Conservation (phyloP, 345 rosid species). For the Diplotaxis tenuifolia region DNA sequence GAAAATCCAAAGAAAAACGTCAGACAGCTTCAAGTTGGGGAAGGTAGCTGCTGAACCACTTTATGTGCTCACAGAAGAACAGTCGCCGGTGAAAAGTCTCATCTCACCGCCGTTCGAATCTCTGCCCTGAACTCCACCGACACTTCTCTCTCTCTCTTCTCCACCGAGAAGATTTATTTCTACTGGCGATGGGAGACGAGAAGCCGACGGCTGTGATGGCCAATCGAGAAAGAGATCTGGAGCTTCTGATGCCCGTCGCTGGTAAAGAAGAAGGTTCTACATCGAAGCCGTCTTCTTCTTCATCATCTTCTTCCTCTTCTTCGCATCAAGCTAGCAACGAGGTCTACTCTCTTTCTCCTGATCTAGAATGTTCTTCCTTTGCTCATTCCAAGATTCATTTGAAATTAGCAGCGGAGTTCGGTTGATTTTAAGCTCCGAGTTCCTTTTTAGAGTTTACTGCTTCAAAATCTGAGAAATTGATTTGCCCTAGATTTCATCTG, state of each 20-base stretch:
- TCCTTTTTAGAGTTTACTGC: not conserved
- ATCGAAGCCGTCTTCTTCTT: slow-evolving; percentile 57
- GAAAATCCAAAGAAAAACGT: not conserved
- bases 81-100: slow-evolving; percentile 32
- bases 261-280: slow-evolving; percentile 44
- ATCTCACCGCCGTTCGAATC: slow-evolving; percentile 18
- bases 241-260: slow-evolving; percentile 78
- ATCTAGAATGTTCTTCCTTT: slow-evolving; percentile 5
- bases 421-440: not conserved
- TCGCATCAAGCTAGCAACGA: slow-evolving; percentile 81
- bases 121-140: not conserved
- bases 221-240: slow-evolving; percentile 72
- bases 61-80: slow-evolving; percentile 7
- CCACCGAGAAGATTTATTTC: not conserved
- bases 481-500: slow-evolving; percentile 20
- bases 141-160: not conserved
- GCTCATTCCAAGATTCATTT: slow-evolving; percentile 5
- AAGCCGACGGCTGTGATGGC: slow-evolving; percentile 68
- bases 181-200: slow-evolving; percentile 68
- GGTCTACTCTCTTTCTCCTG: slow-evolving; percentile 40
- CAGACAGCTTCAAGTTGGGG: slow-evolving; percentile 10
- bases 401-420: not conserved
- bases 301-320: slow-evolving; percentile 69
- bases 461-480: slow-evolving; percentile 24
- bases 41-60: not conserved